These are phyloP conservation scores for Leccinum fallax DNA, from an alignment of 1,284 basidiomycete species.

Conservation along the genomic window DNA sequence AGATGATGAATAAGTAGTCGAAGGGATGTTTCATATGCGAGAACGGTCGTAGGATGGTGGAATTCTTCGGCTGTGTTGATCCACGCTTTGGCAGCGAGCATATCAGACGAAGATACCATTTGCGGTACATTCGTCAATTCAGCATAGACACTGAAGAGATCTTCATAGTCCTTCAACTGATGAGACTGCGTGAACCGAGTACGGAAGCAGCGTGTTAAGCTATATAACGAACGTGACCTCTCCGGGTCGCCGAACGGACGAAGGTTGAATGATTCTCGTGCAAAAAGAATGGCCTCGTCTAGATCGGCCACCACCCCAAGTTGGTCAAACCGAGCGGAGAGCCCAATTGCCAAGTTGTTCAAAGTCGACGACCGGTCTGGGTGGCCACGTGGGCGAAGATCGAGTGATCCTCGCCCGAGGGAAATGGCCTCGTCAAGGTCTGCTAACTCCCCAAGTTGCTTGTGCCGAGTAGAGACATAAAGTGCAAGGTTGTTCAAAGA, in stretches of 20 bases:
- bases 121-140: not conserved
- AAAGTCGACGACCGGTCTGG: not conserved
- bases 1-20: not conserved
- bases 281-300: not conserved
- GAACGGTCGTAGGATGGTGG: not conserved
- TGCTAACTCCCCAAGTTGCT: not conserved
- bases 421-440: not conserved
- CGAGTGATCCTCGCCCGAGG: not conserved
- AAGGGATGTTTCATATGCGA: not conserved
- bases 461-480: not conserved
- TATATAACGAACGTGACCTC: not conserved
- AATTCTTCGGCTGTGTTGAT: not conserved
- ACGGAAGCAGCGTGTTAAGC: not conserved
- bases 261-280: not conserved
- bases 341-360: not conserved
- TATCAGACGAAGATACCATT: not conserved
- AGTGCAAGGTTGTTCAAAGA: not conserved
- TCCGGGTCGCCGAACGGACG: not conserved
- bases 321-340: not conserved
- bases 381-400: not conserved
- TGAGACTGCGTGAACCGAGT: not conserved
- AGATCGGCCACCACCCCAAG: not conserved
- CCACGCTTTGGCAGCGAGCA: not conserved
- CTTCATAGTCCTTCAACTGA: not conserved
- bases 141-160: not conserved